Percentiles rank a stretch among this genome's conserved stretches.
Evolutionary conservation across 2,329 filamentous ascomycete species (phyloP).

Genomic region (Cylindrodendrum hubeiense): DNA sequence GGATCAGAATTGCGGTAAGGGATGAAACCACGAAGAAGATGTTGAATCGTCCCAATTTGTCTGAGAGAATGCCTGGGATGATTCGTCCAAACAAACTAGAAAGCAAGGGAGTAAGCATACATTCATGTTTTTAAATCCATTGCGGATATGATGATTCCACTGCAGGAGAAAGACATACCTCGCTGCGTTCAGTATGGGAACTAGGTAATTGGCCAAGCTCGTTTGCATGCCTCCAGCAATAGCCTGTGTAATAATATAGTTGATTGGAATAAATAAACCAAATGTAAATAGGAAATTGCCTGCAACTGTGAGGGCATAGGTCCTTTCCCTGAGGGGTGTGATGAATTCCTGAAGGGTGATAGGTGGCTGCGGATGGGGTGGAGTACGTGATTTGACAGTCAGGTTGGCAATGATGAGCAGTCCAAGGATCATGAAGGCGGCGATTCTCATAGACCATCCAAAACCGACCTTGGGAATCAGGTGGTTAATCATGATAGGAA

Average conservation of each 20-base stretch:
- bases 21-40: slow-evolving; percentile 59
- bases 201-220: slow-evolving; percentile 2
- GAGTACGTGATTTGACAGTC: slow-evolving; percentile 1
- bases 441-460: slow-evolving; percentile 48
- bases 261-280: slow-evolving; percentile 19
- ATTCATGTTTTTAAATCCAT: too few species aligned
- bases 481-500: slow-evolving; percentile 49
- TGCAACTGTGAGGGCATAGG: neutral
- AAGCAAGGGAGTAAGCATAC: too few species aligned
- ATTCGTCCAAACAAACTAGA: slow-evolving; percentile 51
- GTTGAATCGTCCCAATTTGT: slow-evolving; percentile 54
- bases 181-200: slow-evolving; percentile 51
- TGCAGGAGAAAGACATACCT: slow-evolving; percentile 20
- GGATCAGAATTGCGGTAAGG: slow-evolving; percentile 38
- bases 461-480: slow-evolving; percentile 46
- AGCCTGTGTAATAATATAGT: slow-evolving; percentile 7
- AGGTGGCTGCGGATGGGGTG: neutral
- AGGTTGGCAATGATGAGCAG: slow-evolving; percentile 32
- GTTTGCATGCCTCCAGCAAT: slow-evolving; percentile 1
- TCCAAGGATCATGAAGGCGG: slow-evolving; percentile 47
- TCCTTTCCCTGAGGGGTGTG: neutral
- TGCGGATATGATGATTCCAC: too few species aligned
- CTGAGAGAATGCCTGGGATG: slow-evolving; percentile 48
- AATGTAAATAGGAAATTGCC: slow-evolving; percentile 16
- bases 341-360: slow-evolving; percentile 6